A percentile compares a stretch with the other conserved stretches of the same genome.
These are phyloP conservation scores for Boechera retrofracta DNA, from an alignment of 345 rosid species.

Conservation along the genomic window DNA sequence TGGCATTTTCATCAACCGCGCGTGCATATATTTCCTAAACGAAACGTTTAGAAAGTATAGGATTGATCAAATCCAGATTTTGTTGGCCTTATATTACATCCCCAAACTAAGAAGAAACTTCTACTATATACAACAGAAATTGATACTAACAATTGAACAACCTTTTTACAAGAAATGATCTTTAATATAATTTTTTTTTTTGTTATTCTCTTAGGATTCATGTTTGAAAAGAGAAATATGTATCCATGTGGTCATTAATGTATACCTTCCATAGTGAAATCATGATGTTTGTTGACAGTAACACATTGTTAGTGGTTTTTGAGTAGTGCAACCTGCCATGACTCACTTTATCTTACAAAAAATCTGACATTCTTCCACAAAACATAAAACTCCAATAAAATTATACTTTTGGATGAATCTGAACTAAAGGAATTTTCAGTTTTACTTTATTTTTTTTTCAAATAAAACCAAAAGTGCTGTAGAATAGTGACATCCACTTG, in stretches of 20 bases:
- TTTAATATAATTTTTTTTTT: background rate
- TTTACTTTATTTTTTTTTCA: background rate
- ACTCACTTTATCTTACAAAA: constrained; percentile 32
- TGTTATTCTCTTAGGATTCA: constrained; percentile 12
- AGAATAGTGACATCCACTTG: constrained; percentile 32
- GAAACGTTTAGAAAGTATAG: background rate
- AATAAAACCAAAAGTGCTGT: constrained; percentile 4
- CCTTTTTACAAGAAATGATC: background rate
- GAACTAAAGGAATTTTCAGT: background rate
- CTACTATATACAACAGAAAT: background rate
- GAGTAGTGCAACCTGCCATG: constrained; percentile 48
- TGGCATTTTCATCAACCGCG: background rate
- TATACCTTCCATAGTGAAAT: constrained; percentile 33
- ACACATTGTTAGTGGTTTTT: constrained; percentile 39
- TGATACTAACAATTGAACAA: background rate
- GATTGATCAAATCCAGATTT: background rate
- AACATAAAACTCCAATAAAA: constrained; percentile 32
- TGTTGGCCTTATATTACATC: background rate
- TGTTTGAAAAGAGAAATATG: constrained; percentile 20
- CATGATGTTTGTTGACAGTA: constrained; percentile 44
- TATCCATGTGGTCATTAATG: constrained; percentile 22
- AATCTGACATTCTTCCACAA: constrained; percentile 44
- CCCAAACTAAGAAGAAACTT: background rate
- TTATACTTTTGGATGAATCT: constrained; percentile 30
- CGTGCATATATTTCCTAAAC: background rate